Conservation (phyloP, 2,329 filamentous ascomycete genomes). For the Cryphonectria naterciae region DNA sequence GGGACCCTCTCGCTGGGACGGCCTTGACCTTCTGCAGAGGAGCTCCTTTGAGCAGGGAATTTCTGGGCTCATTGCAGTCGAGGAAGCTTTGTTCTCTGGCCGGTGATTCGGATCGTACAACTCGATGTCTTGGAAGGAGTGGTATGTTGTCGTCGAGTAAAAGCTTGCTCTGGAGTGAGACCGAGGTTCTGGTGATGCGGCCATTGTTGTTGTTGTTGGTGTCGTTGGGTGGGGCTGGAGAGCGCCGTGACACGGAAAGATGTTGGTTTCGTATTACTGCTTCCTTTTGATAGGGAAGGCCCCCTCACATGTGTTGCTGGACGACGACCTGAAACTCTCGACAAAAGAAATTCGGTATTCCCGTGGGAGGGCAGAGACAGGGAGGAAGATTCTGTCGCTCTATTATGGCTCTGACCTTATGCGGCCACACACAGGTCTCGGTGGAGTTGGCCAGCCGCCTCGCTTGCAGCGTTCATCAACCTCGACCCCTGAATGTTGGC, state of each 20-base stretch:
- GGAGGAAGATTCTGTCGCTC: slow-evolving; percentile 17
- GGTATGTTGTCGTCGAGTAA: slow-evolving; percentile 55
- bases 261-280: not conserved
- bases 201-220: slow-evolving; percentile 19
- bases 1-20: slow-evolving; percentile 34
- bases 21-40: slow-evolving; percentile 13
- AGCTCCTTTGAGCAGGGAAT: slow-evolving; percentile 13
- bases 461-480: slow-evolving; percentile 15
- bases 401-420: slow-evolving; percentile 20
- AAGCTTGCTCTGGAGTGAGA: slow-evolving; percentile 46
- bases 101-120: slow-evolving; percentile 45
- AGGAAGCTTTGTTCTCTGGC: slow-evolving; percentile 34
- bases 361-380: not conserved
- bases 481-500: slow-evolving; percentile 25
- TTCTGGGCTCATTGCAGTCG: slow-evolving; percentile 29
- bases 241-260: not conserved
- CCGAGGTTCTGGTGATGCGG: slow-evolving; percentile 23
- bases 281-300: not conserved
- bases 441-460: slow-evolving; percentile 20
- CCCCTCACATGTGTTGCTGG: not conserved
- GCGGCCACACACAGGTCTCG: slow-evolving; percentile 22
- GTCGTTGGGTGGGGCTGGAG: slow-evolving; percentile 7
- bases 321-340: not conserved
- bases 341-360: not conserved
- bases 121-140: slow-evolving; percentile 58